Percentiles rank a stretch among this genome's conserved stretches.
Evolutionary conservation across 768 basidiomycete genomes (phyloP).

Genomic region (Lactarius hengduanensis): DNA sequence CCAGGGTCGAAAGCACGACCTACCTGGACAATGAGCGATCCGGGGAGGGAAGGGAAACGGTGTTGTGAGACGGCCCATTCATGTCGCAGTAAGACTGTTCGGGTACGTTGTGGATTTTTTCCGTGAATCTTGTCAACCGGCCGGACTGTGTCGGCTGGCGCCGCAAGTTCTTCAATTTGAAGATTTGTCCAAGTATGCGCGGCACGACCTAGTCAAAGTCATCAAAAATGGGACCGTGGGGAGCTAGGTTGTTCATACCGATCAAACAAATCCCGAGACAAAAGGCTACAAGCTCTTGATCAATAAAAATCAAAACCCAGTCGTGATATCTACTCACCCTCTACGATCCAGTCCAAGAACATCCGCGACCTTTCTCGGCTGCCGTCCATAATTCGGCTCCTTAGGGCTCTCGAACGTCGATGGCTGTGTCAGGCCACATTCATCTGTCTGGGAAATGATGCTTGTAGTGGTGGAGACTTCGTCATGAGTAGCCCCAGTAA

Average conservation of each 20-base stretch:
- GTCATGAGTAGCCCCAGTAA: conserved; percentile 29
- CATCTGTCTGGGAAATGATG: not conserved
- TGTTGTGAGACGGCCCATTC: conserved; percentile 26
- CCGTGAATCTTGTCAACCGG: conserved; percentile 9
- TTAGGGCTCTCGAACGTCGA: not conserved
- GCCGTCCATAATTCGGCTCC: conserved; percentile 1
- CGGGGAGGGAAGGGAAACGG: conserved; percentile 33
- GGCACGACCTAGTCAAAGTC: conserved; percentile 21
- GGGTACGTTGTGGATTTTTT: conserved; percentile 13
- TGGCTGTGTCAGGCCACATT: conserved; percentile 2
- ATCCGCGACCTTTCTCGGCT: not conserved
- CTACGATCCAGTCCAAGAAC: conserved; percentile 25
- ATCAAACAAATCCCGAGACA: conserved; percentile 21
- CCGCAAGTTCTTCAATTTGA: conserved; percentile 28
- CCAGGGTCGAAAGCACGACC: not conserved
- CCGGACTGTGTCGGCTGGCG: conserved; percentile 27
- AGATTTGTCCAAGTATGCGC: conserved; percentile 21
- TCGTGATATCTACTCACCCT: conserved; percentile 15
- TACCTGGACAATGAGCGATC: conserved; percentile 31
- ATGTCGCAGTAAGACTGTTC: conserved; percentile 23
- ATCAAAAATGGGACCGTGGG: not conserved
- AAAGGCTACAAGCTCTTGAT: conserved; percentile 15
- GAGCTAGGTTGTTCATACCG: conserved; percentile 4
- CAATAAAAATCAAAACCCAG: not conserved
- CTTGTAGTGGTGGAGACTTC: conserved; percentile 3